These are phyloP conservation scores for Coemansia sp. DNA, from an alignment of 192 early-diverging fungal species.

Conservation along the genomic window DNA sequence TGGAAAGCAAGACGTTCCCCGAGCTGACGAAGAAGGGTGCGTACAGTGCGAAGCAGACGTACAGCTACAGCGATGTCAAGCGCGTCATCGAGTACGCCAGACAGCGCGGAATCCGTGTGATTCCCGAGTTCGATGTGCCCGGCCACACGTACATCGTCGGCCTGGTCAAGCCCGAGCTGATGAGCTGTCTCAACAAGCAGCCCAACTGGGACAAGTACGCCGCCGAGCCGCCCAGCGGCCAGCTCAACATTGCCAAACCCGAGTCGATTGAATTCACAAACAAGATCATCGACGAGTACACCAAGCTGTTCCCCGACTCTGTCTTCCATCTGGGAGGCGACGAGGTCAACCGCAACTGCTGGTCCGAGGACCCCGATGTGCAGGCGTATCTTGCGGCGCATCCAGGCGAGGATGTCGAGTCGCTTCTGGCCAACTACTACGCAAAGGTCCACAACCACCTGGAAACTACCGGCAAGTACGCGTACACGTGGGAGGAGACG, in stretches of 20 bases:
- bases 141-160: slow-evolving; percentile 68
- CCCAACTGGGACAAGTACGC: slow-evolving; percentile 64
- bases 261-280: slow-evolving; percentile 67
- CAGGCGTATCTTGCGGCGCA: slow-evolving; percentile 24
- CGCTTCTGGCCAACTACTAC: slow-evolving; percentile 52
- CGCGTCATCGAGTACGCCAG: slow-evolving; percentile 70
- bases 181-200: slow-evolving; percentile 62
- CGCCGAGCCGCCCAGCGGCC: slow-evolving; percentile 78
- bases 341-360: slow-evolving; percentile 74
- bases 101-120: slow-evolving; percentile 78
- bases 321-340: slow-evolving; percentile 77
- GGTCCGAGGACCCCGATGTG: slow-evolving; percentile 55
- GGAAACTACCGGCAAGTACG: slow-evolving; percentile 57
- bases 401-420: slow-evolving; percentile 29
- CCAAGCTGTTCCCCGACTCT: slow-evolving; percentile 68
- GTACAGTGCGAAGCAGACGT: slow-evolving; percentile 63
- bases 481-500: slow-evolving; percentile 83
- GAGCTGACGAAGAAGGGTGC: slow-evolving; percentile 63
- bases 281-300: slow-evolving; percentile 67
- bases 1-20: slow-evolving; percentile 63
- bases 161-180: slow-evolving; percentile 58
- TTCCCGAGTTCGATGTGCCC: slow-evolving; percentile 90
- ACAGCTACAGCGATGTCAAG: slow-evolving; percentile 70
- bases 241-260: slow-evolving; percentile 69
- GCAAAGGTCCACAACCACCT: slow-evolving; percentile 60